These are phyloP conservation scores for Lepidium campestre DNA, from an alignment of 441 rosid genomes.

Conservation along the genomic window DNA sequence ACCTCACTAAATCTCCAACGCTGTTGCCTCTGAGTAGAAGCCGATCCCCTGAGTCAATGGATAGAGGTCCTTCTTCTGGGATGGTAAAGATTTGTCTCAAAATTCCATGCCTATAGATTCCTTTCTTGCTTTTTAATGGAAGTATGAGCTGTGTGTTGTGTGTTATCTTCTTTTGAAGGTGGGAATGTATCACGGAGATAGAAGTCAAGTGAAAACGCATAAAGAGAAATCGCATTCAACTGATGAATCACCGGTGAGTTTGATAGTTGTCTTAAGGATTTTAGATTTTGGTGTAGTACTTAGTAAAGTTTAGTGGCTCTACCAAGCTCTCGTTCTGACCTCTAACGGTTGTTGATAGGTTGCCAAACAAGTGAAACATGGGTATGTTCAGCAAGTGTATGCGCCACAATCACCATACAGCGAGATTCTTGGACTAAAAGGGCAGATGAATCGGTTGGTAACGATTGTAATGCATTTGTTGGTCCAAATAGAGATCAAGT, in stretches of 20 bases:
- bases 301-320: neutral
- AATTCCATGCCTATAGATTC: neutral
- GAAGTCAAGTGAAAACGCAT: constrained; percentile 29
- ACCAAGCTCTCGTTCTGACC: constrained; percentile 5
- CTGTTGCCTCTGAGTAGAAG: constrained; percentile 27
- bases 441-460: constrained; percentile 48
- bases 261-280: neutral
- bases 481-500: neutral
- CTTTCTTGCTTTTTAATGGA: neutral
- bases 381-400: constrained; percentile 36
- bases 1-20: constrained; percentile 37
- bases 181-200: constrained; percentile 34
- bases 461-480: neutral
- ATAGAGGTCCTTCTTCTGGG: constrained; percentile 38
- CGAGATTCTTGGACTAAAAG: constrained; percentile 26
- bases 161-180: constrained; percentile 31
- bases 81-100: constrained; percentile 34
- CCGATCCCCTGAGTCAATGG: constrained; percentile 36
- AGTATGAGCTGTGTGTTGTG: constrained; percentile 12
- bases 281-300: neutral
- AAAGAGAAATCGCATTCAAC: constrained; percentile 29
- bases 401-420: constrained; percentile 36
- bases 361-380: constrained; percentile 31
- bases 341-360: constrained; percentile 30
- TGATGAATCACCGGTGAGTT: constrained; percentile 51